Evolutionary conservation across 257 asterid species (phyloP), one percentile per base, ranked within the genome.

Genomic region (Catharanthus roseus): DNA sequence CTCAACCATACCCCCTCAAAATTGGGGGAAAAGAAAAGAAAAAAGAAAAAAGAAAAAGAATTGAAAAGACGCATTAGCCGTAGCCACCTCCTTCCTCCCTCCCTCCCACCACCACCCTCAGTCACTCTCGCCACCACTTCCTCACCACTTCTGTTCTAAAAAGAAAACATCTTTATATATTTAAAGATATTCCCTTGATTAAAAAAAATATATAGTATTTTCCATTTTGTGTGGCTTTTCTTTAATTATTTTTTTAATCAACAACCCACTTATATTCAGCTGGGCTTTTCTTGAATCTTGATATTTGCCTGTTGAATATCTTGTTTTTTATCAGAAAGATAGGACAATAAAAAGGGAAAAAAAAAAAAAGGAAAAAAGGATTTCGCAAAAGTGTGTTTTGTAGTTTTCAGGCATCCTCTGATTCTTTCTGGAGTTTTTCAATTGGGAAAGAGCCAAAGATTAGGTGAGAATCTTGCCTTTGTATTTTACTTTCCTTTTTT

Each of bases 401-500:
- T 18, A 36, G 51, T 39, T 50, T 68, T 70, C 34, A 11, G 21
- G 31, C 50, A 24, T 44, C 45, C 18, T 60, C 42, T 47, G 69
- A 45, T 60, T 5, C 41, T n/a, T 38, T 38, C 8, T 12, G 29
- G 56, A 72, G 53, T 62, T 61, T 62, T 61, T 67, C 68, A 56
- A n/a, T 58, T 6, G 28, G 73, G 58, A 74, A 55, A 55, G 60
- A 55, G 72, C 69, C 39, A 55, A 55, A 67, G 62, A 68, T 23
- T 21, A 15, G 72, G 65, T 56, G 12, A 65, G 47, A 45, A 55
- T 74, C 58, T 67, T 66, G n/a, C 24, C 50, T 51, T 34, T 68
- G 16, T n/a, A n/a, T 38, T 38, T 8, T 41, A 1, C 23, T 6
- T 31, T n/a, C n/a, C n/a, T 21, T 26, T 6, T n/a, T 54, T 4